Base-by-base conservation (phyloP, 2,329 filamentous ascomycete species). In the Penicillium sp. region DNA sequence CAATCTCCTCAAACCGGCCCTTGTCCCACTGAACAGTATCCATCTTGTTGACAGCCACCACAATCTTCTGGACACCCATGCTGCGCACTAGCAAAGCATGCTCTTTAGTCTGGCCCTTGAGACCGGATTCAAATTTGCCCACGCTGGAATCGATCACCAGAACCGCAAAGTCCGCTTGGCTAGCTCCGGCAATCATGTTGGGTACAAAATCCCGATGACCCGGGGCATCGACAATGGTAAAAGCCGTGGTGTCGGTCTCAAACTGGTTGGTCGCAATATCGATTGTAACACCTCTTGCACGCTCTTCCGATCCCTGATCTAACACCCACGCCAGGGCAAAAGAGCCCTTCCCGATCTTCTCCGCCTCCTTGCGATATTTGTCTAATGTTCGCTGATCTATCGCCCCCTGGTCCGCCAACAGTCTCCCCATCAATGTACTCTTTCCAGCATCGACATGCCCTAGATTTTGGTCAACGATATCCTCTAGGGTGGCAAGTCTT, bases 371-470 rank as follows among this genome's bases (percentile, higher is more conserved):
- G 21, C 88, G 85, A 67, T 96, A 93, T 72, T 90, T 93, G 55
- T 96, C 92, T 59, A 99, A 83, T 0, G 93, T 93, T 58, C 93
- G 83, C 70, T 96, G 87, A 64, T 96, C 91, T 7, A 99, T 87
- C 26, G 93, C 90, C 58, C 93, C 90, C 42, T 96, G 83, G 67
- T 99, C 95, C 43, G 93, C 87, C 5, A 99, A 80, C 27, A 99
- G 76, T n/a, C 95, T 87, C 0, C 93, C 95, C 93, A 99, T 98
- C 37, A 99, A 83, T 6, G 95, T 99, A 72, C 92, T 97, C 76
- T 99, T 99, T 52, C 95, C 95, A 52, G 96, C 93, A 74, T 99
- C 95, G 54, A 99, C 95, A 72, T 99, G 95, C 14, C 95, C 92
- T 92, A 27, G 3, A 33, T 71, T 55, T 3, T 60, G 63, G 56